phyloP scores from a whole-genome alignment of 768 basidiomycete species.

The Infundibulicybe gibba region DNA sequence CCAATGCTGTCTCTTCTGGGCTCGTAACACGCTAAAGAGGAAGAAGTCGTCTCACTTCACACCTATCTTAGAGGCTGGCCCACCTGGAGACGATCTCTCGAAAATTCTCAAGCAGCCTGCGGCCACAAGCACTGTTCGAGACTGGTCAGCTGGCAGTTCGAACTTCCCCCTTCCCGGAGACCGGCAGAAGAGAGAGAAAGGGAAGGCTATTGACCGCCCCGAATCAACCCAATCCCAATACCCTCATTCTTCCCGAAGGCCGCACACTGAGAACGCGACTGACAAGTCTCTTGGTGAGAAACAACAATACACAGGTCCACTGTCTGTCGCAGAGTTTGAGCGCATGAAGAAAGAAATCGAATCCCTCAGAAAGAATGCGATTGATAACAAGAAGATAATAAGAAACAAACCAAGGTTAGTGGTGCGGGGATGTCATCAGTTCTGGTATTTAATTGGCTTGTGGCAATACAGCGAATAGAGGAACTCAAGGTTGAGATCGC shows the following conservation, averaged over 20 bases:
- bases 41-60: slow-evolving; percentile 14
- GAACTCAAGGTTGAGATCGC: slow-evolving; percentile 44
- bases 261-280: background rate
- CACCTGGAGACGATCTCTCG: no score
- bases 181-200: slow-evolving; percentile 14
- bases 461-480: slow-evolving; percentile 41
- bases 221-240: background rate
- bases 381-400: slow-evolving; percentile 43
- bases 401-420: slow-evolving; percentile 55
- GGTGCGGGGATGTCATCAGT: background rate
- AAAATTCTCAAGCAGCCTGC: no score
- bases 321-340: slow-evolving; percentile 47
- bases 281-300: slow-evolving; percentile 12
- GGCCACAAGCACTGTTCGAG: no score
- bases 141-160: no score
- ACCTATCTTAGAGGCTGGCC: no score
- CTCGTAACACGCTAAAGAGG: slow-evolving; percentile 15
- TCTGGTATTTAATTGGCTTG: background rate
- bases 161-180: background rate
- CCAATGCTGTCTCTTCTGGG: background rate
- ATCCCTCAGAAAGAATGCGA: slow-evolving; percentile 41
- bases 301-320: slow-evolving; percentile 22
- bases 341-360: slow-evolving; percentile 58
- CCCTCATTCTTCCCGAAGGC: background rate
- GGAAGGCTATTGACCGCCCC: slow-evolving; percentile 12